Evolutionary conservation across 2,329 filamentous ascomycete genomes (phyloP), one percentile per base, ranked within the genome.

Genomic region (Mycogone perniciosa): DNA sequence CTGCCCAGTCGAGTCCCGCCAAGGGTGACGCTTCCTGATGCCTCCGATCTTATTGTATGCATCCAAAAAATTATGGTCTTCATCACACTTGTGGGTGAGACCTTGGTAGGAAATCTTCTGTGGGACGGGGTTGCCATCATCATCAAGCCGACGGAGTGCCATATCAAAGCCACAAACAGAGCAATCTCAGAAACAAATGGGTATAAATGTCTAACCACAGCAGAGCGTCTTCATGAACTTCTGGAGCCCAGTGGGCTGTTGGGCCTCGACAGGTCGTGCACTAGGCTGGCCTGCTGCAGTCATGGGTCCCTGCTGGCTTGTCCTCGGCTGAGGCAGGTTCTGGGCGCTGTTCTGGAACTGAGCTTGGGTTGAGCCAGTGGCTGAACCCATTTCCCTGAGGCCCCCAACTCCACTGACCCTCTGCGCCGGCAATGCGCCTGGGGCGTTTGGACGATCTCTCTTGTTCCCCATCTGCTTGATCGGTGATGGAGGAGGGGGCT

Each of bases 301-400:
- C 73, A 82, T 75, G 53, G 76, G 80, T 52, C 77, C 75, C 64
- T 84, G 81, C 55, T 79, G 75, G 54, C 79, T 80, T 64, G 80
- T 78, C 57, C 78, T 76, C 63, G 79, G 82, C 62, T 81, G 82
- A 45, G 86, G 81, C 58, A 95, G 79, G 69, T 96, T 93, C 68
- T 89, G 88, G 65, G 87, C 88, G 74, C 89, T 96, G 79, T 89
- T 92, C 75, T 95, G 90, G 78, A 96, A 96, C 68, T 96, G 92
- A 59, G 92, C 92, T 71, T 95, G 89, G 57, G 89, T 96, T 66
- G 89, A 96, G 62, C 87, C 89, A 66, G 91, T 86, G 61, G 90
- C 88, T 58, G 91, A 92, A 64, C 83, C 82, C 69, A 86, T 82
- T 68, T 95, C 88, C 68, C 84, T 79, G 63, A 84, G 78, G 68